Evolutionary conservation across 768 basidiomycete genomes (phyloP), one percentile per base, ranked within the genome.

Genomic region (Auricularia auricula-judae): DNA sequence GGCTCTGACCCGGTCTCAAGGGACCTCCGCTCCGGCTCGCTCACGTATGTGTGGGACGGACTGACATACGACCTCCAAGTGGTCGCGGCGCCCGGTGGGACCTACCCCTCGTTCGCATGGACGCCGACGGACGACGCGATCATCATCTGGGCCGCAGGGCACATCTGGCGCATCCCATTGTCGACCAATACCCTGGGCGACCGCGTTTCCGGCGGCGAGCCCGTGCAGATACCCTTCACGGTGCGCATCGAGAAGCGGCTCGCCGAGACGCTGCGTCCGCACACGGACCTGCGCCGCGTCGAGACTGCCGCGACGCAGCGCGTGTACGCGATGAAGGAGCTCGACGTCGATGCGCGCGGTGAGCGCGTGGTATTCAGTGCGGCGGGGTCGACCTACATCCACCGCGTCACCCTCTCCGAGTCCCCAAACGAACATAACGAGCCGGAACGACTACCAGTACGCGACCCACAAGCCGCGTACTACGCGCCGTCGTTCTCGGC

Each of bases 101-200:
- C 88, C 47, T 90, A 90, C 68, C 88, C 88, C 0, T 85, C 86
- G 1, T 90, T 87, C 69, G 79, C 87, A 8, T 89, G 89, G 72
- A 80, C 84, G 0, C 85, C 84, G 0, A 73, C 75, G 18, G 82
- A 84, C 66, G 77, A 81, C 64, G 84, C 82, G 1, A 74, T 89
- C 62, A 78, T 89, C 66, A 85, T 89, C 64, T 89, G 88, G 88
- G 86, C 88, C 3, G 82, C 85, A 1, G 88, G 88, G 2, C 82
- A 87, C 65, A 87, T 89, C 33, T 82, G 84, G 71, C 77, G 76
- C 14, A 78, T 89, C 11, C 87, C 88, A 16, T 74, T 89, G 35
- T 67, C 75, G 3, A 71, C 70, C n/a, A 86, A 87, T 68, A 61
- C 68, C 23, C 1, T 70, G 16, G 84, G 86, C 23, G 88, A 89